Percentiles rank a stretch among this genome's conserved stretches.
Evolutionary conservation across 768 basidiomycete genomes (phyloP).

Genomic region (Polyporus arcularius): DNA sequence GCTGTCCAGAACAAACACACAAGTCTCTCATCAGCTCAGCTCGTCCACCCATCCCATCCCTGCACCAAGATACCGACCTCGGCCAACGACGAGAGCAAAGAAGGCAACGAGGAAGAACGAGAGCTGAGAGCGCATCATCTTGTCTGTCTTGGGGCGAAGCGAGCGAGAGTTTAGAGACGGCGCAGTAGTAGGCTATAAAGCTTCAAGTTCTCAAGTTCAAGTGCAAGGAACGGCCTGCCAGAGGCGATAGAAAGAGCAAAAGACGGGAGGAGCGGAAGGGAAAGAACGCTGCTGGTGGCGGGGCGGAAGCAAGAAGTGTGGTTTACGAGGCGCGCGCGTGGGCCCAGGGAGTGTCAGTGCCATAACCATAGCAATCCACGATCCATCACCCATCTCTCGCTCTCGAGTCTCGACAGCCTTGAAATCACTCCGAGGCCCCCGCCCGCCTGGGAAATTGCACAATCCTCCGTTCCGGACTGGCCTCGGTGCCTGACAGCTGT

Average conservation of each 20-base stretch:
- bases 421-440: neutral
- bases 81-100: conserved; percentile 50
- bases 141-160: neutral
- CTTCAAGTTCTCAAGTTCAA: neutral
- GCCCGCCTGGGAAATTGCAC: neutral
- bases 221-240: conserved; percentile 32
- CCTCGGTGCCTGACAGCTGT: neutral
- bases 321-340: neutral
- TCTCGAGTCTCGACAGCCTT: neutral
- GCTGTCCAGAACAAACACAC: conserved; percentile 26
- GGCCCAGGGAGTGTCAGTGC: conserved; percentile 2
- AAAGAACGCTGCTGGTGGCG: conserved; percentile 5
- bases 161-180: conserved; percentile 26
- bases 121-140: conserved; percentile 1
- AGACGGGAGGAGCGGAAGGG: conserved; percentile 15
- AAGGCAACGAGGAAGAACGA: conserved; percentile 35
- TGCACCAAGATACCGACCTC: conserved; percentile 42
- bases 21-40: neutral
- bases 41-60: neutral
- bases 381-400: no score
- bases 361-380: conserved; percentile 20
- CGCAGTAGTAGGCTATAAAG: conserved; percentile 24
- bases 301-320: conserved; percentile 3
- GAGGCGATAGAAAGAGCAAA: conserved; percentile 27
- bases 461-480: neutral